A percentile compares a stretch with the other conserved stretches of the same genome.
These are phyloP conservation scores for Aegilops speltoides DNA, from an alignment of 176 grass and related monocot species.

Conservation along the genomic window DNA sequence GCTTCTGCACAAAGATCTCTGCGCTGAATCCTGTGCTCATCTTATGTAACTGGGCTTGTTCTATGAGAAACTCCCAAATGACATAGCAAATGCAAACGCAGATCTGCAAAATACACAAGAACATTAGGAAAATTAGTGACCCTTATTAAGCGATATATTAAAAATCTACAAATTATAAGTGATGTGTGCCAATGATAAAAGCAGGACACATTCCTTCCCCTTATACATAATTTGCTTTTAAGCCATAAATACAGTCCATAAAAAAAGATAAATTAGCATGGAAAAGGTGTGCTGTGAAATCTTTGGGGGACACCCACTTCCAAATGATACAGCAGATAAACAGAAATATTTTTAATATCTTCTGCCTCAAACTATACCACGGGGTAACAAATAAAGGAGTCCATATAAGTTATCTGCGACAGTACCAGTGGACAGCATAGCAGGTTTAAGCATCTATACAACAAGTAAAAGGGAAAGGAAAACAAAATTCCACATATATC, in stretches of 20 bases:
- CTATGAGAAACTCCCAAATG: not conserved
- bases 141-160: not conserved
- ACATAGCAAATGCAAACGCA: not conserved
- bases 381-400: not conserved
- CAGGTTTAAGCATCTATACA: not conserved
- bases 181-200: not conserved
- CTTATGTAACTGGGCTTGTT: slow-evolving; percentile 16
- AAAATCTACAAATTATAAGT: not conserved
- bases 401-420: not conserved
- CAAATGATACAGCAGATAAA: not conserved
- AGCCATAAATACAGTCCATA: not conserved
- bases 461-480: not conserved
- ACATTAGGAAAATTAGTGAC: not conserved
- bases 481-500: not conserved
- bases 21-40: slow-evolving; percentile 78
- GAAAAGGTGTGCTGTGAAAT: not conserved
- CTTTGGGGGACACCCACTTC: not conserved
- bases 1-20: slow-evolving; percentile 85
- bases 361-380: not conserved
- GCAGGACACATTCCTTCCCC: not conserved
- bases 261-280: not conserved
- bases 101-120: slow-evolving; percentile 37
- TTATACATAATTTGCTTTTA: not conserved
- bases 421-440: not conserved
- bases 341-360: not conserved